phyloP scores from a whole-genome alignment of 805 yeast genomes.

The Cyberlindnera subsufficiens region DNA sequence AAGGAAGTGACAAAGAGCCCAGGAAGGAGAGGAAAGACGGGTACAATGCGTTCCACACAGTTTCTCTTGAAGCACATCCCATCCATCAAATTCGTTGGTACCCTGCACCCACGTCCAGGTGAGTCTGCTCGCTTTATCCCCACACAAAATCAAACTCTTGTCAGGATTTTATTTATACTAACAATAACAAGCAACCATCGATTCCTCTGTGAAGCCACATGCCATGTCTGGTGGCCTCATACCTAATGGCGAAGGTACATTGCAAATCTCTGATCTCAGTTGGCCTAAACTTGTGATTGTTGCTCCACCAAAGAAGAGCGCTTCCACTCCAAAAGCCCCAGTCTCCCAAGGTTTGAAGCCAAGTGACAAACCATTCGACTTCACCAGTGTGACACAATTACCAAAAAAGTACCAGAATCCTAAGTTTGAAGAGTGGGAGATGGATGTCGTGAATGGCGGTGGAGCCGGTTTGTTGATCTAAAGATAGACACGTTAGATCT shows the following conservation, averaged over 20 bases:
- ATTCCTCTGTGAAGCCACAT: conserved; percentile 33
- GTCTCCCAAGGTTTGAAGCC: neutral
- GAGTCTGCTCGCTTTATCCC: conserved; percentile 22
- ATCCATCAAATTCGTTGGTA: conserved; percentile 82
- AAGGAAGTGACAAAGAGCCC: no score
- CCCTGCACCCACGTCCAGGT: conserved; percentile 54
- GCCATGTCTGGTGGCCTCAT: conserved; percentile 38
- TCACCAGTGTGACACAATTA: conserved; percentile 54
- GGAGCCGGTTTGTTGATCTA: conserved; percentile 48
- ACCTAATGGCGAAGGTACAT: conserved; percentile 28
- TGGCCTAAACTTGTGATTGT: conserved; percentile 18
- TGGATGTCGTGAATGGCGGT: conserved; percentile 73
- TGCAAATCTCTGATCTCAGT: conserved; percentile 19
- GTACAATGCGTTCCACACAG: conserved; percentile 28
- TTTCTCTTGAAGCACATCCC: conserved; percentile 36
- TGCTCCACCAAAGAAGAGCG: conserved; percentile 7
- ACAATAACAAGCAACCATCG: conserved; percentile 32
- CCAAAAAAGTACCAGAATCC: conserved; percentile 72
- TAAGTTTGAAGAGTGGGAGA: conserved; percentile 58
- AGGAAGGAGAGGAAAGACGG: neutral
- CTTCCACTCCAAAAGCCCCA: conserved; percentile 30
- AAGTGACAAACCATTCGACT: conserved; percentile 31
- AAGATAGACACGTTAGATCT: neutral
- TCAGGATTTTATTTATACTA: conserved; percentile 28
- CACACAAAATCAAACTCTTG: conserved; percentile 31